phyloP scores from a whole-genome alignment of 768 basidiomycete genomes.

The Lactifluus piperatus region DNA sequence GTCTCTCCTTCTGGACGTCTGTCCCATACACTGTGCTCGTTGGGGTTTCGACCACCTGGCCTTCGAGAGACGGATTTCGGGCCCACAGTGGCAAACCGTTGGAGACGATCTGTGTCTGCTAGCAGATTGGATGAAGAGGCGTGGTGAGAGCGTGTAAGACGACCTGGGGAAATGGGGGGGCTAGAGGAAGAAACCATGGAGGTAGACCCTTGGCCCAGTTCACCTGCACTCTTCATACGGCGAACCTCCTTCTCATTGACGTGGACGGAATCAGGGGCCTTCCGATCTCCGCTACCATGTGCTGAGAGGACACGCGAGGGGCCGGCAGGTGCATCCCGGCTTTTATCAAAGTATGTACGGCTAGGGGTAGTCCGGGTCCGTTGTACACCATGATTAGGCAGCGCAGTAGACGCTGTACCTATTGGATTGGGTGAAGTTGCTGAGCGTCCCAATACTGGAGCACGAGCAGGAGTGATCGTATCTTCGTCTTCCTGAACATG shows the following conservation, averaged over 20 bases:
- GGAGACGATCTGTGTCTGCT: slow-evolving; percentile 34
- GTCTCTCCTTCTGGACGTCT: background rate
- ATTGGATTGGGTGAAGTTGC: slow-evolving; percentile 40
- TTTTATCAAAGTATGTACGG: slow-evolving; percentile 28
- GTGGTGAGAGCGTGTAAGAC: slow-evolving; percentile 41
- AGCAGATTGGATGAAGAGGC: slow-evolving; percentile 62
- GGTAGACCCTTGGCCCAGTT: slow-evolving; percentile 47
- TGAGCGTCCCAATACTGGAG: slow-evolving; percentile 44
- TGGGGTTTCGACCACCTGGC: slow-evolving; percentile 31
- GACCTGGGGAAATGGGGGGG: slow-evolving; percentile 31
- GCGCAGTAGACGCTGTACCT: slow-evolving; percentile 16
- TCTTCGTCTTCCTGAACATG: slow-evolving; percentile 58
- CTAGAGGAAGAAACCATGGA: slow-evolving; percentile 21
- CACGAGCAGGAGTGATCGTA: slow-evolving; percentile 60
- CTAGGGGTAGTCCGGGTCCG: slow-evolving; percentile 74
- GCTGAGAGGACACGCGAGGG: slow-evolving; percentile 4
- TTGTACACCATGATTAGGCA: slow-evolving; percentile 28
- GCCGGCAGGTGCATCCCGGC: slow-evolving; percentile 13
- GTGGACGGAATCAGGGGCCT: slow-evolving; percentile 35
- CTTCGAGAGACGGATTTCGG: slow-evolving; percentile 34
- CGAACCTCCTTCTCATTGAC: slow-evolving; percentile 24
- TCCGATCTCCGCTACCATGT: background rate
- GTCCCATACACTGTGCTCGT: slow-evolving; percentile 44
- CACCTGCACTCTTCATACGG: slow-evolving; percentile 79
- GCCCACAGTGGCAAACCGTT: slow-evolving; percentile 65